phyloP scores from a whole-genome alignment of 2,329 filamentous ascomycete species.

The Botrytis elliptica region DNA sequence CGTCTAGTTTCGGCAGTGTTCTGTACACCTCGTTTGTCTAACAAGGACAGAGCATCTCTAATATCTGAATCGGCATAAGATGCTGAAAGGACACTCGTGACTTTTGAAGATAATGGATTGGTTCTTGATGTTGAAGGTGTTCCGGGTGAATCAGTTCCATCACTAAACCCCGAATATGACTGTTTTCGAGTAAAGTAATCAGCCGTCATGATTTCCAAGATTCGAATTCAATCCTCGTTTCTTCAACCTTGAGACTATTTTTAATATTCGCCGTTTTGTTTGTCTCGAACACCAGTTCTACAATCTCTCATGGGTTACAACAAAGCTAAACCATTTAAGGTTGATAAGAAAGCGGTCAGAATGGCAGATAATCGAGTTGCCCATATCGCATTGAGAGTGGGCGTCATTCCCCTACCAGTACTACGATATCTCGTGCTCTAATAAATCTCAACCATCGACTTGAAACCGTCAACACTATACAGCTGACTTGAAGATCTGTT shows the following conservation, averaged over 20 bases:
- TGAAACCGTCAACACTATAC: slow-evolving; percentile 14
- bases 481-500: slow-evolving; percentile 8
- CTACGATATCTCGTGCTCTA: slow-evolving; percentile 17
- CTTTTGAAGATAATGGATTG: slow-evolving; percentile 73
- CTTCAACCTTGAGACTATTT: neutral
- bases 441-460: slow-evolving; percentile 3
- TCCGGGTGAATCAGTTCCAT: slow-evolving; percentile 30
- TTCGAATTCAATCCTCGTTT: neutral
- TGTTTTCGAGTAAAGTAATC: slow-evolving; percentile 35
- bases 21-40: slow-evolving; percentile 68
- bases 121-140: slow-evolving; percentile 38
- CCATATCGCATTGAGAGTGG: neutral
- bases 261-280: neutral
- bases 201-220: slow-evolving; percentile 29
- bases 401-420: neutral
- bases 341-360: slow-evolving; percentile 21
- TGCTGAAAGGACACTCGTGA: slow-evolving; percentile 82
- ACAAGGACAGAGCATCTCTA: slow-evolving; percentile 73
- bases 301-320: neutral
- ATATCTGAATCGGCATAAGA: slow-evolving; percentile 94
- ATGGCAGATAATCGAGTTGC: slow-evolving; percentile 7
- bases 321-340: neutral
- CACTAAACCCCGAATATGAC: slow-evolving; percentile 28
- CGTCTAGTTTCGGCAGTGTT: slow-evolving; percentile 79
- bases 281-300: slow-evolving; percentile 3